Evolutionary conservation across 2,329 filamentous ascomycete species (phyloP).

Genomic region (Colletotrichum camelliae): DNA sequence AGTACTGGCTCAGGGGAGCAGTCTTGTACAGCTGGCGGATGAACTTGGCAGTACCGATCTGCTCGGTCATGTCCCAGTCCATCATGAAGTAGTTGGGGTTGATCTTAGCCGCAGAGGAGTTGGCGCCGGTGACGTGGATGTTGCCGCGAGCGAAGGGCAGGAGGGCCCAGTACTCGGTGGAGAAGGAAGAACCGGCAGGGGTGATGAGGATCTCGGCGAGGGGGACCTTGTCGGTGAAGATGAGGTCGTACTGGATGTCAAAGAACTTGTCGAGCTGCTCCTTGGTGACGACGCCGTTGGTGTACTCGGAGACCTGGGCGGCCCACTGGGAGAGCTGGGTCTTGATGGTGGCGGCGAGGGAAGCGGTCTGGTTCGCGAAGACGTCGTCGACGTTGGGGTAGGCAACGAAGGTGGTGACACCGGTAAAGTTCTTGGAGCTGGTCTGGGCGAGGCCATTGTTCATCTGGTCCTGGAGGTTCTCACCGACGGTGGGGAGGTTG

Average conservation of each 20-base stretch:
- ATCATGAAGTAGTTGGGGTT: constrained; percentile 39
- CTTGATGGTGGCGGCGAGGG: background rate
- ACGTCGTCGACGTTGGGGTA: background rate
- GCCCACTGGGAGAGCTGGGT: background rate
- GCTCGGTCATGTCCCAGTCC: constrained; percentile 39
- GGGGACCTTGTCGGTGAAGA: constrained; percentile 50
- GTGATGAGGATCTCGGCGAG: constrained; percentile 52
- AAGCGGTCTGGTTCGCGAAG: constrained; percentile 28
- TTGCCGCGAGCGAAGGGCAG: constrained; percentile 45
- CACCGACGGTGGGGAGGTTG: constrained; percentile 55
- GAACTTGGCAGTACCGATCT: constrained; percentile 32
- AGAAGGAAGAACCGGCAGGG: constrained; percentile 30
- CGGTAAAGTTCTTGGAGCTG: constrained; percentile 18
- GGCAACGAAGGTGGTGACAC: background rate
- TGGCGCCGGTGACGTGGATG: constrained; percentile 42
- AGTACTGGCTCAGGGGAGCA: constrained; percentile 26
- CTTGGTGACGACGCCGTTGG: constrained; percentile 19
- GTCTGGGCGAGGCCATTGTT: constrained; percentile 30
- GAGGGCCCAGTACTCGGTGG: constrained; percentile 42
- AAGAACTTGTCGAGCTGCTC: constrained; percentile 42
- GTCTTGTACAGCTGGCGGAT: constrained; percentile 36
- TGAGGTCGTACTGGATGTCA: constrained; percentile 49
- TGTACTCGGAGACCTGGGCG: background rate
- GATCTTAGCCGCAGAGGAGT: constrained; percentile 35
- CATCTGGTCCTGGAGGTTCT: constrained; percentile 58